A percentile compares a stretch with the other conserved stretches of the same genome.
Conservation (phyloP, 331 rosid genomes). For the Malus hybrid region DNA sequence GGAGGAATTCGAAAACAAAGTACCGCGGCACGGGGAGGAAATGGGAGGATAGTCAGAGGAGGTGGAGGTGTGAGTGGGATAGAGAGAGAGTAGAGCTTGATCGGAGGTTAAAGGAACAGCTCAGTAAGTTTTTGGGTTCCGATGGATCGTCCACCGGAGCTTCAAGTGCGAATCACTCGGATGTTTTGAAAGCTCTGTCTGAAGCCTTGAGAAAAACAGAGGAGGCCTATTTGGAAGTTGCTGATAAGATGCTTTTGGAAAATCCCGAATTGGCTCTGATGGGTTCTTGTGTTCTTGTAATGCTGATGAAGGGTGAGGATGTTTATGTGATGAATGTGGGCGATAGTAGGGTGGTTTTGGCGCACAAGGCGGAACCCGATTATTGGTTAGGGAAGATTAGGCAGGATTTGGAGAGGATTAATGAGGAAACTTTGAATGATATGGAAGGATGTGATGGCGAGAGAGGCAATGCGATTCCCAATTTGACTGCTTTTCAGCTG, state of each 20-base stretch:
- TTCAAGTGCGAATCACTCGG: slow-evolving; percentile 38
- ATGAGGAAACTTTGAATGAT: slow-evolving; percentile 89
- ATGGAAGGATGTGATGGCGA: slow-evolving; percentile 73
- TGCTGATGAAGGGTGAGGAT: slow-evolving; percentile 96
- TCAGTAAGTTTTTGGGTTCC: slow-evolving; percentile 34
- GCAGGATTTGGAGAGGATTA: slow-evolving; percentile 89
- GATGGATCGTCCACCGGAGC: slow-evolving; percentile 8
- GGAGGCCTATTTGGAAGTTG: slow-evolving; percentile 77
- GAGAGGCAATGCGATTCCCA: slow-evolving; percentile 37
- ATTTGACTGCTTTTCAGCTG: slow-evolving; percentile 64
- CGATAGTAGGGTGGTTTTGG: slow-evolving; percentile 86
- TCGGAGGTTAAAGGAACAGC: slow-evolving; percentile 66
- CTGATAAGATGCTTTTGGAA: slow-evolving; percentile 73
- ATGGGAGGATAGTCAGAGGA: slow-evolving; percentile 77
- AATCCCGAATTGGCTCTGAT: slow-evolving; percentile 93
- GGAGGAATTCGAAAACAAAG: slow-evolving; percentile 36
- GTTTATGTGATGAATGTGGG: slow-evolving; percentile 95
- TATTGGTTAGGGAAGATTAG: slow-evolving; percentile 87
- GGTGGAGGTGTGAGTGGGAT: slow-evolving; percentile 98
- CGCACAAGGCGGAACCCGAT: slow-evolving; percentile 88
- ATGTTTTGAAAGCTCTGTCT: slow-evolving; percentile 79
- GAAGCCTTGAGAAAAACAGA: slow-evolving; percentile 82
- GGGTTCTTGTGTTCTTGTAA: slow-evolving; percentile 98
- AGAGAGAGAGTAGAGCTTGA: slow-evolving; percentile 90
- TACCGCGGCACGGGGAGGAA: slow-evolving; percentile 51